Evolutionary conservation across 2,329 filamentous ascomycete genomes (phyloP), one percentile per base, ranked within the genome.

Genomic region (Amphichorda felina): DNA sequence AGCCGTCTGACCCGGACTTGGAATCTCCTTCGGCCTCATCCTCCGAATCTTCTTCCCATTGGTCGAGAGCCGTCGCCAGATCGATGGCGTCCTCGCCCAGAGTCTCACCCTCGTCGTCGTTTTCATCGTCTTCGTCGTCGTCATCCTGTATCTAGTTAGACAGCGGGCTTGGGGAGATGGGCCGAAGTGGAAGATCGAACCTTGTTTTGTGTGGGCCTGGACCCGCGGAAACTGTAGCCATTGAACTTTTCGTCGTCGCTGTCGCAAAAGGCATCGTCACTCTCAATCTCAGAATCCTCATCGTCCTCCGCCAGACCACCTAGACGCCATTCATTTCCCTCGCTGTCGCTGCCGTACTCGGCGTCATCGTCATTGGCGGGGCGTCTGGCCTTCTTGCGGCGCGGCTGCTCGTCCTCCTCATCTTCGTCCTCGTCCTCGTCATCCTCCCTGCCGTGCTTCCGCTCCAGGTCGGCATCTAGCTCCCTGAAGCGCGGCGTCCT

Each of bases 241-340:
- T 86, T 76, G 44, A 94, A 93, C 42, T 70, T 72, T 52, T 94
- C 88, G 49, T 91, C 79, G 49, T 94, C 88, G 48, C 84, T 91
- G 44, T 84, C 79, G 4, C 86, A 84, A 65, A 94, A 86, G 2
- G 89, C 88, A 49, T 93, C 85, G 51, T 79, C 74, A 46, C 71
- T 75, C 44, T 79, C 75, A 36, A 78, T 71, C 40, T 78, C 74
- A 5, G 73, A 78, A 45, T 79, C 74, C 15, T 77, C 68, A 26
- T 77, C 73, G 22, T 70, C 69, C 13, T 62, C 63, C 16, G 63
- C 65, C 5, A 74, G 40, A 9, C 59, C 65, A 18, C 88, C 87
- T 34, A 94, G 66, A 34, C 71, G 79, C 86, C 86, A 94, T 50
- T 83, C 77, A 48, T 93, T 83, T 16, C 86, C 87, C 41, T 88